Evolutionary conservation across 176 grass and related monocot species (phyloP), one percentile per base, ranked within the genome.

Genomic region (Oryza meridionalis): DNA sequence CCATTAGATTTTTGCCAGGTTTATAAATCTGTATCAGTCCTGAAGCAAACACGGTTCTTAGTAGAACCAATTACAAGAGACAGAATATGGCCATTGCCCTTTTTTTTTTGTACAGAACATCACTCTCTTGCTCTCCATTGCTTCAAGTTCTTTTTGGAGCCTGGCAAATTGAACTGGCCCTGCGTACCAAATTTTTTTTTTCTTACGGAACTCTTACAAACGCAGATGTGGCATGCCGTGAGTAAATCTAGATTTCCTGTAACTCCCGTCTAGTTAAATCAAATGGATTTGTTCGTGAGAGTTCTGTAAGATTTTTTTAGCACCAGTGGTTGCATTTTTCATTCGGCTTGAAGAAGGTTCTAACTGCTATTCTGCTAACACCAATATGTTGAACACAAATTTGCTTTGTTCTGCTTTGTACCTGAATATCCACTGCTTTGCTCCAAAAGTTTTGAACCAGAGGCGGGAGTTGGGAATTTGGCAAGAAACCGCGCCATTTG

Each of bases 391-490:
- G 17, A 24, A 66, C 15, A 19, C 31, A 75, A 35, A 16, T 27
- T 22, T 82, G 21, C 64, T 3, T 71, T 37, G 42, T 37, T 38
- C 73, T 77, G 32, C 44, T 9, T 72, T 55, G 5, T 72, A 58
- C 69, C 11, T 53, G 64, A 67, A 42, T 68, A 33, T 58, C 7
- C 61, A 24, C 10, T 71, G 55, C 14, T 66, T 72, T 63, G 29
- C 32, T 72, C 69, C 67, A 77, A 24, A 38, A 37, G 55, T 71
- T 85, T 72, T 84, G 19, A 45, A 37, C 22, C 44, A 24, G 50
- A 69, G 16, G 49, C 24, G 29, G 17, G 58, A 10, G 11, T 59
- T 64, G 24, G 24, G 53, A 77, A 55, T 25, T 3, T 31, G 32
- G 3, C 21, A 84, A 69, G 33, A 81, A 44, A 69, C 19, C 38